These are phyloP conservation scores for Tetrapisispora iriomotensis DNA, from an alignment of 805 yeast genomes.

Conservation along the genomic window DNA sequence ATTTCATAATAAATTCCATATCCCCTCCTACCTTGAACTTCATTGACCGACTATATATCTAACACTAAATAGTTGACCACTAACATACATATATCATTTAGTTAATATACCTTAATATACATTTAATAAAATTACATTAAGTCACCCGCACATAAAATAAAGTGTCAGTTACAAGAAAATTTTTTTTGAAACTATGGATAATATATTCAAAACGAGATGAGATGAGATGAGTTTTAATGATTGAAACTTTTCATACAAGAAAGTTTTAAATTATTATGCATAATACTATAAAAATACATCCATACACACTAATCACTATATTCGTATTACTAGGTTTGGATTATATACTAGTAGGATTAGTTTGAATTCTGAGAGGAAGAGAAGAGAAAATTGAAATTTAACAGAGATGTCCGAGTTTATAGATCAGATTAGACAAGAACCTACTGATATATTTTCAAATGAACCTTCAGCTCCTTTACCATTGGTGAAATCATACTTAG, in stretches of 20 bases:
- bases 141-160: slow-evolving; percentile 4
- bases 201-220: neutral
- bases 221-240: slow-evolving; percentile 3
- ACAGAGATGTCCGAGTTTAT: slow-evolving; percentile 12
- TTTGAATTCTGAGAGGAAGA: too few species aligned
- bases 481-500: slow-evolving; percentile 20
- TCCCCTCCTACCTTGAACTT: neutral
- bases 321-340: too few species aligned
- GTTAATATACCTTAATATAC: too few species aligned
- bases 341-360: too few species aligned
- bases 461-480: slow-evolving; percentile 17
- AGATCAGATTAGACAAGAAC: slow-evolving; percentile 13
- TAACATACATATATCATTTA: too few species aligned
- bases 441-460: slow-evolving; percentile 14
- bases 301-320: neutral
- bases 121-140: too few species aligned
- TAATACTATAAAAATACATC: neutral
- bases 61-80: too few species aligned
- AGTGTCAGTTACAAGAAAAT: too few species aligned
- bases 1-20: slow-evolving; percentile 12
- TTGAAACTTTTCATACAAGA: neutral
- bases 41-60: neutral
- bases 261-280: too few species aligned
- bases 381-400: too few species aligned
- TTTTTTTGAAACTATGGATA: too few species aligned